Percentiles rank a stretch among this genome's conserved stretches.
Evolutionary conservation across 1,284 basidiomycete species (phyloP).

Genomic region (Coniferiporia weirii): DNA sequence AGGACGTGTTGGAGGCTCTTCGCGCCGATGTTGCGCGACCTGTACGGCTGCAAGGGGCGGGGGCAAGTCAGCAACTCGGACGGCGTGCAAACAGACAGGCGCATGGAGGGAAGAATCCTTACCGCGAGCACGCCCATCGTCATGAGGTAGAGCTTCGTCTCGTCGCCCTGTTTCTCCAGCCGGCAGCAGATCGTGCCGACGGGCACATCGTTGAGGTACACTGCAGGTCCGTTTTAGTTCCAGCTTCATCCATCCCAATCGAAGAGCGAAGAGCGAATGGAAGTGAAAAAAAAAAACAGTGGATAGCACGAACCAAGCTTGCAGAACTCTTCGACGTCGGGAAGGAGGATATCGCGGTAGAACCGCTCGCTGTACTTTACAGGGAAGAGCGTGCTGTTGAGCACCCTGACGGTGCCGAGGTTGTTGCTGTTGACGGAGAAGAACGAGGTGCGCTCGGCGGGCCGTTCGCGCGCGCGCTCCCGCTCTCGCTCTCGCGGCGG

Average conservation of each 20-base stretch:
- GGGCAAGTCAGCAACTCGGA: too few relatives aligned
- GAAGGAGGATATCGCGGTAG: conserved; percentile 64
- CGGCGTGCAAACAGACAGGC: conserved; percentile 8
- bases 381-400: conserved; percentile 76
- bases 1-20: conserved; percentile 60
- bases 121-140: conserved; percentile 82
- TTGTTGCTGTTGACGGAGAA: conserved; percentile 73
- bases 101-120: conserved; percentile 34
- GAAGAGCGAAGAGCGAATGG: conserved; percentile 1
- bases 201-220: conserved; percentile 82
- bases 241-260: background rate
- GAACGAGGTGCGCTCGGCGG: conserved; percentile 51
- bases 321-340: conserved; percentile 74
- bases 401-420: conserved; percentile 73
- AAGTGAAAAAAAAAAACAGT: too few relatives aligned
- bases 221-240: conserved; percentile 31
- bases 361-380: conserved; percentile 81
- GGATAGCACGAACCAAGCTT: conserved; percentile 56
- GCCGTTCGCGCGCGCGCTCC: background rate
- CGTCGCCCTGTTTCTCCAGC: conserved; percentile 57
- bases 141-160: conserved; percentile 67
- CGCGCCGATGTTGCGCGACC: conserved; percentile 66
- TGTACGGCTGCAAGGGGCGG: conserved; percentile 62
- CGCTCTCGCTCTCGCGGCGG: too few relatives aligned
- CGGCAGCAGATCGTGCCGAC: conserved; percentile 79